Conservation (phyloP, 768 basidiomycete species). For the Baorangia bicolor region DNA sequence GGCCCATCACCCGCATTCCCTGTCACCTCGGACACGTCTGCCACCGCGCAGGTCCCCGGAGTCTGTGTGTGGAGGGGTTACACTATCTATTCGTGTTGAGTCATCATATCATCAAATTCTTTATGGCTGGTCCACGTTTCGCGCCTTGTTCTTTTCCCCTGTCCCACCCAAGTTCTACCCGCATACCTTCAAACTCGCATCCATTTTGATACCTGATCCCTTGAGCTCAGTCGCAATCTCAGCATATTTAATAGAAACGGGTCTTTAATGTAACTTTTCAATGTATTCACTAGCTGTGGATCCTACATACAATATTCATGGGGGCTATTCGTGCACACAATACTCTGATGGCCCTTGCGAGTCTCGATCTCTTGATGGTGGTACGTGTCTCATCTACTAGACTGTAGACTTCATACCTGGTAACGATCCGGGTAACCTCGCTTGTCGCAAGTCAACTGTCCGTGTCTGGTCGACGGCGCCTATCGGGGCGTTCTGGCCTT, state of each 20-base stretch:
- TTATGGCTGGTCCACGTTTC: slow-evolving; percentile 22
- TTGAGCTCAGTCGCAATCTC: slow-evolving; percentile 17
- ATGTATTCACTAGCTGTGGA: slow-evolving; percentile 25
- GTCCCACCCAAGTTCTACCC: too few species aligned
- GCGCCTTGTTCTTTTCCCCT: not conserved
- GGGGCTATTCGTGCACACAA: slow-evolving; percentile 14
- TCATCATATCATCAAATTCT: slow-evolving; percentile 6
- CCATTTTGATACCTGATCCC: slow-evolving; percentile 23
- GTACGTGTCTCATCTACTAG: not conserved
- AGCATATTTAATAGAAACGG: slow-evolving; percentile 29
- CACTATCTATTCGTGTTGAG: slow-evolving; percentile 7
- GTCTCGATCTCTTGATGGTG: not conserved
- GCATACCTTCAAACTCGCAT: slow-evolving; percentile 17
- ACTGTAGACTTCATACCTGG: not conserved
- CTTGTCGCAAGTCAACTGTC: not conserved
- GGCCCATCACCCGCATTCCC: not conserved
- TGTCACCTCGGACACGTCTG: slow-evolving; percentile 7
- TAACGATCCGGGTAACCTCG: not conserved
- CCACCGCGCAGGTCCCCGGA: slow-evolving; percentile 2
- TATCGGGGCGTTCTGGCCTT: not conserved
- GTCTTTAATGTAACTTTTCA: slow-evolving; percentile 24
- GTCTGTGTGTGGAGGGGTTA: slow-evolving; percentile 3
- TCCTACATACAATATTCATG: slow-evolving; percentile 22
- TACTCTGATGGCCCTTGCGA: not conserved
- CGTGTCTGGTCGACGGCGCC: not conserved